Percentiles rank a stretch among this genome's conserved stretches.
Evolutionary conservation across 768 basidiomycete genomes (phyloP).

Genomic region (Megacollybia marginata): DNA sequence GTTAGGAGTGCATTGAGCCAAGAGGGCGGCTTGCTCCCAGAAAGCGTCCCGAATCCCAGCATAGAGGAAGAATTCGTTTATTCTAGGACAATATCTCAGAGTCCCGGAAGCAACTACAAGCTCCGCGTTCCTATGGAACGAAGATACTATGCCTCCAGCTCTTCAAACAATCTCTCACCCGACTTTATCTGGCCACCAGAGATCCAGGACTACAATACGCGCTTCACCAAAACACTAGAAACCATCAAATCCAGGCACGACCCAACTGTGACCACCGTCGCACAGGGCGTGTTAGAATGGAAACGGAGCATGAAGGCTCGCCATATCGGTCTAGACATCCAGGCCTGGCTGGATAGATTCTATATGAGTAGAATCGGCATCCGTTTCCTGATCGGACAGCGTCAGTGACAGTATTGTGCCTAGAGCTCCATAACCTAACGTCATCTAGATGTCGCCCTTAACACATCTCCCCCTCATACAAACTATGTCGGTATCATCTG

Average conservation of each 20-base stretch:
- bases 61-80: slow-evolving; percentile 8
- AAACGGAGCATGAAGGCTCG: slow-evolving; percentile 66
- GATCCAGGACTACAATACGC: slow-evolving; percentile 85
- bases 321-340: slow-evolving; percentile 80
- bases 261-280: slow-evolving; percentile 95
- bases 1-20: too few relatives aligned
- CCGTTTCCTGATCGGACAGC: slow-evolving; percentile 94
- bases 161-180: slow-evolving; percentile 2
- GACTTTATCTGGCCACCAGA: slow-evolving; percentile 78
- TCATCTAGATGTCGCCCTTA: slow-evolving; percentile 79
- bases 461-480: slow-evolving; percentile 81
- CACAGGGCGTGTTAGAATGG: slow-evolving; percentile 96
- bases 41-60: slow-evolving; percentile 72
- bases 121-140: slow-evolving; percentile 80
- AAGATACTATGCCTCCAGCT: slow-evolving; percentile 40
- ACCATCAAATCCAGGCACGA: slow-evolving; percentile 93
- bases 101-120: slow-evolving; percentile 37
- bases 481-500: slow-evolving; percentile 98
- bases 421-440: background rate
- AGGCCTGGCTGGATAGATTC: slow-evolving; percentile 94
- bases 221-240: slow-evolving; percentile 83
- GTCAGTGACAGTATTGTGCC: slow-evolving; percentile 37
- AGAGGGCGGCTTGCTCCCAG: slow-evolving; percentile 39
- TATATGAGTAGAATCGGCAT: slow-evolving; percentile 96
- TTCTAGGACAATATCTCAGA: slow-evolving; percentile 18